A percentile compares a stretch with the other conserved stretches of the same genome.
These are phyloP conservation scores for Neurospora tetraspora DNA, from an alignment of 495 filamentous ascomycete genomes.

Conservation along the genomic window DNA sequence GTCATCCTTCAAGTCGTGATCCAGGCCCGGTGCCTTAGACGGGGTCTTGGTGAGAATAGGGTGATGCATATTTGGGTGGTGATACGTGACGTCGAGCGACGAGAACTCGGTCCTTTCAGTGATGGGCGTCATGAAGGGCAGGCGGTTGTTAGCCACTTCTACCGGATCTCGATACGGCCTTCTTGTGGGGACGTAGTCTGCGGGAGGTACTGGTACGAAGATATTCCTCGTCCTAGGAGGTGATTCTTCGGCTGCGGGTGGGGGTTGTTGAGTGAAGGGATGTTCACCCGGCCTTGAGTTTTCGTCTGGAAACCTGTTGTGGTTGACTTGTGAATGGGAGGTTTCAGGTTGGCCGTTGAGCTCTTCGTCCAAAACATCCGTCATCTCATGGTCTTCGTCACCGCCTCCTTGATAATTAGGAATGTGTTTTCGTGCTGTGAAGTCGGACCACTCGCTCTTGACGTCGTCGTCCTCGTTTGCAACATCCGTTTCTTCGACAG, in stretches of 20 bases:
- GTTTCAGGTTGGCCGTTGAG: not conserved
- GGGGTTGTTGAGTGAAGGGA: slow-evolving; percentile 24
- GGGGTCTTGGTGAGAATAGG: slow-evolving; percentile 54
- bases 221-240: slow-evolving; percentile 33
- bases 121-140: slow-evolving; percentile 98
- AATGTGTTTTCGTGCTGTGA: slow-evolving; percentile 63
- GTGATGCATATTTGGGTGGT: slow-evolving; percentile 37
- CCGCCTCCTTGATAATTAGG: slow-evolving; percentile 35
- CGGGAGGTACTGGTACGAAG: slow-evolving; percentile 63
- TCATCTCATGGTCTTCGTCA: slow-evolving; percentile 17
- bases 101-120: slow-evolving; percentile 80
- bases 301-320: not conserved
- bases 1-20: slow-evolving; percentile 7
- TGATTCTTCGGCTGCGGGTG: slow-evolving; percentile 18
- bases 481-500: slow-evolving; percentile 35
- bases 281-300: slow-evolving; percentile 20
- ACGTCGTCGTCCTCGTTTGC: slow-evolving; percentile 47
- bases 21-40: slow-evolving; percentile 30
- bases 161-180: slow-evolving; percentile 67
- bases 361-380: slow-evolving; percentile 23
- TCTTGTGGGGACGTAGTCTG: slow-evolving; percentile 69
- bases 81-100: slow-evolving; percentile 57
- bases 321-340: not conserved
- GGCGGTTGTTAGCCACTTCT: slow-evolving; percentile 69
- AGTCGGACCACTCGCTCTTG: slow-evolving; percentile 79